phyloP scores from a whole-genome alignment of 805 yeast genomes.

The Zygoascus flipseniorum region DNA sequence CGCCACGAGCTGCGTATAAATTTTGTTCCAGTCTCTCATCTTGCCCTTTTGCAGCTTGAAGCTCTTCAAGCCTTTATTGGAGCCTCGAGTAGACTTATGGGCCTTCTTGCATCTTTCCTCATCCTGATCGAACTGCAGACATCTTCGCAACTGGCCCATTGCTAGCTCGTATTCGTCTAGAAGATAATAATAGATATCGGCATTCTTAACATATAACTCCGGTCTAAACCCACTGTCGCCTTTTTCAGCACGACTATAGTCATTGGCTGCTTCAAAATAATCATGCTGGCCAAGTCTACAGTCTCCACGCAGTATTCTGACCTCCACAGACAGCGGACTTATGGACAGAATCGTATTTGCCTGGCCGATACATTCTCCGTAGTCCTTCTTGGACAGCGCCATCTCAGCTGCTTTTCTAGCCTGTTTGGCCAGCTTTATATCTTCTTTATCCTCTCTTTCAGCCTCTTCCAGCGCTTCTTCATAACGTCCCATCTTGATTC shows the following conservation, averaged over 20 bases:
- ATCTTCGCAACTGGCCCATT: slow-evolving; percentile 46
- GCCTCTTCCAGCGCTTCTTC: slow-evolving; percentile 15
- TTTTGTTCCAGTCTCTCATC: slow-evolving; percentile 10
- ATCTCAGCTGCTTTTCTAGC: slow-evolving; percentile 12
- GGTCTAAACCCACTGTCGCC: slow-evolving; percentile 12
- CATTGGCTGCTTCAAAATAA: slow-evolving; percentile 28
- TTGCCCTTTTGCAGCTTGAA: slow-evolving; percentile 2
- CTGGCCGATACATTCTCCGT: slow-evolving; percentile 19
- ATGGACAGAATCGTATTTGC: slow-evolving; percentile 22
- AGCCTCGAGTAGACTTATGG: slow-evolving; percentile 20
- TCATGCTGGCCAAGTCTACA: slow-evolving; percentile 27
- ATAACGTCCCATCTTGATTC: slow-evolving; percentile 25
- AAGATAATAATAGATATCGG: slow-evolving; percentile 40
- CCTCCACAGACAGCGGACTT: slow-evolving; percentile 21
- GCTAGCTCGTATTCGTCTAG: slow-evolving; percentile 46
- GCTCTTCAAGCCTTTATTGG: slow-evolving; percentile 20
- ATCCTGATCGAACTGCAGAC: slow-evolving; percentile 75
- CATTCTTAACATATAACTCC: slow-evolving; percentile 21
- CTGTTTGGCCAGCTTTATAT: slow-evolving; percentile 10
- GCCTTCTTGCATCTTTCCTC: slow-evolving; percentile 45
- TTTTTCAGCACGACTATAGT: slow-evolving; percentile 25
- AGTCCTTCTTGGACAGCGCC: slow-evolving; percentile 10
- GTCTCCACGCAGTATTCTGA: slow-evolving; percentile 25
- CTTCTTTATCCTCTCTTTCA: slow-evolving; percentile 10
- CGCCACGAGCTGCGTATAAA: slow-evolving; percentile 9